A percentile compares a stretch with the other conserved stretches of the same genome.
phyloP scores from a whole-genome alignment of 371 early-diverging fungal genomes.

The Actinomucor elegans region DNA sequence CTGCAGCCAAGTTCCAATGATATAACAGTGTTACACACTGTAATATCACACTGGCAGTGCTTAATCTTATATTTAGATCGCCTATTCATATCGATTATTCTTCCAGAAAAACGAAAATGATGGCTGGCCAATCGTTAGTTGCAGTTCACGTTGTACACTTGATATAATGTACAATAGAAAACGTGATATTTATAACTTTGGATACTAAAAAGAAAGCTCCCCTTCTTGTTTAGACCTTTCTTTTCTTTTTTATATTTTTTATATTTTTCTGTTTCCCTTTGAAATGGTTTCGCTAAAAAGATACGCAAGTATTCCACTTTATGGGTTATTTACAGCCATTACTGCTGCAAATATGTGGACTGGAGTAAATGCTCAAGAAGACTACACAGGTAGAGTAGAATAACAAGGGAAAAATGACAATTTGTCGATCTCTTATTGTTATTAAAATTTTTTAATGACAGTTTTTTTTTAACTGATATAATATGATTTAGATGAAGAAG shows the following conservation, averaged over 20 bases:
- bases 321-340: slow-evolving; percentile 1
- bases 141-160: too few species aligned
- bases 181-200: slow-evolving; percentile 9
- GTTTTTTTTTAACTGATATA: not conserved
- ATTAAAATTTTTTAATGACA: not conserved
- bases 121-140: too few species aligned
- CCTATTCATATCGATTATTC: not conserved
- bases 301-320: not conserved
- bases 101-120: too few species aligned
- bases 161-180: too few species aligned
- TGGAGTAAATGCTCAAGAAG: slow-evolving; percentile 13
- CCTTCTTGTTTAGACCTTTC: not conserved
- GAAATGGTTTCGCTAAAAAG: slow-evolving; percentile 10
- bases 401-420: too few species aligned
- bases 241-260: slow-evolving; percentile 1
- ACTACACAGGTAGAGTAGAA: too few species aligned
- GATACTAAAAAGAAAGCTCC: too few species aligned
- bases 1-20: not conserved
- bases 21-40: too few species aligned
- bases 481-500: not conserved
- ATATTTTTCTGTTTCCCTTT: not conserved
- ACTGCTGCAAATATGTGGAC: slow-evolving; percentile 15
- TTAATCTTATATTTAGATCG: not conserved
- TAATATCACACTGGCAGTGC: too few species aligned
- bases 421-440: not conserved